These are phyloP conservation scores for Colletotrichum chrysophilum DNA, from an alignment of 2,329 filamentous ascomycete genomes.

Conservation along the genomic window DNA sequence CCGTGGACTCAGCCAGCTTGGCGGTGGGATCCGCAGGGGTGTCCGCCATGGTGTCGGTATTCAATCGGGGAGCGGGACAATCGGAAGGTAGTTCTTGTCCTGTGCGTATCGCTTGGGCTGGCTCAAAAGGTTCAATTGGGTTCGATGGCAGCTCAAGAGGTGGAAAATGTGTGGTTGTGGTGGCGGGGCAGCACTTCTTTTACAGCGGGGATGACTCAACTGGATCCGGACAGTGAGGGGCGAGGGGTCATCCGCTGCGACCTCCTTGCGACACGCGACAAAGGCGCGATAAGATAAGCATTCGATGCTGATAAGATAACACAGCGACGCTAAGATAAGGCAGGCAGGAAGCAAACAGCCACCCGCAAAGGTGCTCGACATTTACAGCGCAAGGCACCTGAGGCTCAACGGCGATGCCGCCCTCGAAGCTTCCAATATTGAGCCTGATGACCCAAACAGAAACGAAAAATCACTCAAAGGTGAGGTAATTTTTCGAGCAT, in stretches of 20 bases:
- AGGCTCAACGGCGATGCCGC: not conserved
- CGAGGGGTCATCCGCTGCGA: conserved; percentile 5
- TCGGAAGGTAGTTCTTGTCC: fast-evolving
- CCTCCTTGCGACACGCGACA: not conserved
- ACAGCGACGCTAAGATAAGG: not conserved
- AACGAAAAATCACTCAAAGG: not conserved
- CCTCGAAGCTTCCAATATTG: not conserved
- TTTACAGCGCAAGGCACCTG: not conserved
- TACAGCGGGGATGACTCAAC: conserved; percentile 19
- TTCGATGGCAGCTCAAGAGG: not conserved
- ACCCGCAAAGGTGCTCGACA: not conserved
- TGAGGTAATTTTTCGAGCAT: not conserved
- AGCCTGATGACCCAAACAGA: not conserved
- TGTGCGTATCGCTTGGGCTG: not conserved
- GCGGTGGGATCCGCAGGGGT: conserved; percentile 51
- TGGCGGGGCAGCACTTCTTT: conserved; percentile 22
- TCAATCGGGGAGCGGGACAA: not conserved
- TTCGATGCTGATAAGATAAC: not conserved
- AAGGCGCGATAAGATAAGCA: conserved; percentile 8
- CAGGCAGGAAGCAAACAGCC: not conserved
- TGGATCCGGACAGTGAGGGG: not conserved
- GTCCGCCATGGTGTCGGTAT: conserved; percentile 47
- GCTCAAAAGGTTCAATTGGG: not conserved
- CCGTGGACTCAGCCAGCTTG: conserved; percentile 55
- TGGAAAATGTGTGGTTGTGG: conserved; percentile 6